Percentiles rank a stretch among this genome's conserved stretches.
Conservation (phyloP, 2,329 filamentous ascomycete species). For the Mariannaea elegans region DNA sequence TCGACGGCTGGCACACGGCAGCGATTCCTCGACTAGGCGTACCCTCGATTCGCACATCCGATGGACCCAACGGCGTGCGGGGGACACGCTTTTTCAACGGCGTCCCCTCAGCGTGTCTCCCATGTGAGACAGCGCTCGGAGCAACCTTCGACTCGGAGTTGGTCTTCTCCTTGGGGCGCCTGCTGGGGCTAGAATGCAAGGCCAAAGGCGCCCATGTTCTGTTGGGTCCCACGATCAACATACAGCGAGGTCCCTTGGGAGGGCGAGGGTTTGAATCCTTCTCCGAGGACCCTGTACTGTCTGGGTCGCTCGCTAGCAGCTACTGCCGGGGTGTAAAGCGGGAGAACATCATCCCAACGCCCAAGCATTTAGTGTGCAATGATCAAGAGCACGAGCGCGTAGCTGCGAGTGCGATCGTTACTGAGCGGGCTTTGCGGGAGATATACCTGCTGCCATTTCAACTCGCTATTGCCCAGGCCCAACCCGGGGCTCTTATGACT, state of each 20-base stretch:
- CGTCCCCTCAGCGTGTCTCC: conserved; percentile 17
- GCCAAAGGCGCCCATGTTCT: neutral
- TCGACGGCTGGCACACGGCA: conserved; percentile 4
- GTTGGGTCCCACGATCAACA: conserved; percentile 3
- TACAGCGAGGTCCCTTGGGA: neutral
- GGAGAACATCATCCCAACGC: conserved; percentile 14
- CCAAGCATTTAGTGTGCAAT: conserved; percentile 12
- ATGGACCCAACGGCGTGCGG: conserved; percentile 32
- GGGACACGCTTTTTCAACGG: conserved; percentile 21
- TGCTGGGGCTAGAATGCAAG: neutral
- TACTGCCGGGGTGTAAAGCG: neutral
- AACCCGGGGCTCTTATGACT: conserved; percentile 1
- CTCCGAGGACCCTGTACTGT: neutral
- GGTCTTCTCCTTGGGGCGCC: neutral
- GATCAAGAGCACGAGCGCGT: conserved; percentile 62
- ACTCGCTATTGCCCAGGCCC: neutral
- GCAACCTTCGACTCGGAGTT: conserved; percentile 1
- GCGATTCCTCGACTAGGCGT: neutral
- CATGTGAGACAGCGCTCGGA: conserved; percentile 11
- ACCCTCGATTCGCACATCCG: conserved; percentile 23
- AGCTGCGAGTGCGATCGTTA: neutral
- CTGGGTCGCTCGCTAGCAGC: neutral
- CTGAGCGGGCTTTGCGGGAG: neutral
- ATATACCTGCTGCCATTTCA: conserved; percentile 6
- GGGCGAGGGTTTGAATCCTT: conserved; percentile 4